Percentiles rank a stretch among this genome's conserved stretches.
Conservation (phyloP, 768 basidiomycete genomes). For the Calvatia gigantea region DNA sequence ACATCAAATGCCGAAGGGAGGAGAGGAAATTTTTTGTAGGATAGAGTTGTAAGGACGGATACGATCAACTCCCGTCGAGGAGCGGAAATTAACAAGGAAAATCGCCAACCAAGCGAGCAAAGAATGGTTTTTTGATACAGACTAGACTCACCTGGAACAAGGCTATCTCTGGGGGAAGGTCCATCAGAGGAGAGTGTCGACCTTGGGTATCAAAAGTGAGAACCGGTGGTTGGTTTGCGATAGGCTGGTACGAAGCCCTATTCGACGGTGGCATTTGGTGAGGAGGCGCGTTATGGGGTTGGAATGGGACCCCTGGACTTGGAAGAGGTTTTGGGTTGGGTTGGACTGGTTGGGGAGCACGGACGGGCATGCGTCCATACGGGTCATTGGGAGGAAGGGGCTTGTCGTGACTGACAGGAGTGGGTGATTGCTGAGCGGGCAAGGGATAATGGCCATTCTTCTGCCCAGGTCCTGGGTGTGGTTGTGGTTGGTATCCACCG, state of each 20-base stretch:
- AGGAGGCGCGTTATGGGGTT: conserved; percentile 1
- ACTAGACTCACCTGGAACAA: conserved; percentile 30
- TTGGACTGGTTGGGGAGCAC: conserved; percentile 11
- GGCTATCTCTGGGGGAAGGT: conserved; percentile 27
- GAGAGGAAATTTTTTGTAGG: conserved; percentile 17
- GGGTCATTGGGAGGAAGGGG: conserved; percentile 18
- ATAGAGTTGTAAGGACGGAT: conserved; percentile 16
- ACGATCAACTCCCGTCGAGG: conserved; percentile 21
- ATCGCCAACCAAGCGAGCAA: too few relatives aligned
- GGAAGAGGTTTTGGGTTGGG: background rate
- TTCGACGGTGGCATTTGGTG: conserved; percentile 7
- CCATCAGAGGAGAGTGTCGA: conserved; percentile 20
- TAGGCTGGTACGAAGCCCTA: background rate
- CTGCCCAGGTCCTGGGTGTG: background rate
- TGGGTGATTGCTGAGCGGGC: conserved; percentile 14
- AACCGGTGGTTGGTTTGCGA: conserved; percentile 1
- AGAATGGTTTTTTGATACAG: conserved; percentile 12
- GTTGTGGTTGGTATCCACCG: background rate
- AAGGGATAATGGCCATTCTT: background rate
- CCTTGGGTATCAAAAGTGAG: conserved; percentile 10
- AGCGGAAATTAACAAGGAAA: too few relatives aligned
- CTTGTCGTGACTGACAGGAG: conserved; percentile 22
- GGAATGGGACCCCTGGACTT: background rate
- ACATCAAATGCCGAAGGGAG: background rate
- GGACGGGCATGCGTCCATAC: conserved; percentile 11